These are phyloP conservation scores for Lagerstroemia speciosa DNA, from an alignment of 345 rosid species.

Conservation along the genomic window DNA sequence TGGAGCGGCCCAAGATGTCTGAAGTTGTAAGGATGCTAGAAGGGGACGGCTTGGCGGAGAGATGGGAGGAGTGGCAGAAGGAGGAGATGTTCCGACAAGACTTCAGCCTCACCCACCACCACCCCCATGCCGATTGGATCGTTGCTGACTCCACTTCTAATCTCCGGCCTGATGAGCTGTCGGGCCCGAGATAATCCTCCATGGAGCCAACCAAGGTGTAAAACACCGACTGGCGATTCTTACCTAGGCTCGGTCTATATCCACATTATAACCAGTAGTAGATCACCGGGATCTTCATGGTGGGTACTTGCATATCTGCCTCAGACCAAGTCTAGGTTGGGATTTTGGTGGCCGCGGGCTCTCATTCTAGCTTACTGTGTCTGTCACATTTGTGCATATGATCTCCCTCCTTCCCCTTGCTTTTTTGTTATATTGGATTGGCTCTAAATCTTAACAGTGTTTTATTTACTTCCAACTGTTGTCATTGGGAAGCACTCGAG, in stretches of 20 bases:
- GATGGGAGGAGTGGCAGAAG: conserved; percentile 97
- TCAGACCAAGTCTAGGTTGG: not conserved
- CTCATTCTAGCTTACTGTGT: conserved; percentile 10
- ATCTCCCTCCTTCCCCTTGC: not conserved
- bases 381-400: conserved; percentile 19
- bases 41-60: conserved; percentile 83
- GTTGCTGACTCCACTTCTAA: conserved; percentile 46
- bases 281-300: not conserved
- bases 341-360: not conserved
- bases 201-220: not conserved
- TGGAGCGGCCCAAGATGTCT: conserved; percentile 88
- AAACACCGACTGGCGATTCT: not conserved
- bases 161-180: conserved; percentile 56
- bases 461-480: not conserved
- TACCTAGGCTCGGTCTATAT: not conserved
- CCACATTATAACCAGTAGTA: not conserved
- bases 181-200: conserved; percentile 69
- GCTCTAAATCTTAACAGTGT: conserved; percentile 2
- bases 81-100: conserved; percentile 63
- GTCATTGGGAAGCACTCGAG: conserved; percentile 1
- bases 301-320: not conserved
- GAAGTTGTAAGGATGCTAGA: conserved; percentile 95
- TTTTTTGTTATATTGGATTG: not conserved
- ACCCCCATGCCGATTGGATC: conserved; percentile 41
- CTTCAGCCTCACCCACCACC: conserved; percentile 26